Evolutionary conservation across 441 rosid genomes (phyloP).

Genomic region (Omphalea diandra): DNA sequence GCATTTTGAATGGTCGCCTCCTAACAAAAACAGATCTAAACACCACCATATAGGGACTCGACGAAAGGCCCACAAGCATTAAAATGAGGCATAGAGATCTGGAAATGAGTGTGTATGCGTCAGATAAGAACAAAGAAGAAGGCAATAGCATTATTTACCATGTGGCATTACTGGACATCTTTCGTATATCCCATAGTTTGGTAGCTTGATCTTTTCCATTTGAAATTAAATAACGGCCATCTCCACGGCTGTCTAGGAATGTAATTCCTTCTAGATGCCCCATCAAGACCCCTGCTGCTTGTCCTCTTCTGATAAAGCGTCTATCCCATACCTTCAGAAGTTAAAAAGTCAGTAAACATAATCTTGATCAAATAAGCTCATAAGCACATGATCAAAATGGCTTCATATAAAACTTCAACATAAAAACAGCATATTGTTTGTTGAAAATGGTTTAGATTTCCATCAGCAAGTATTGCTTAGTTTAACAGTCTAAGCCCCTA

Average conservation of each 20-base stretch:
- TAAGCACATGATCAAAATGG: conserved; percentile 7
- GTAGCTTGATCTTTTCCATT: conserved; percentile 71
- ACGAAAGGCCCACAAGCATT: not conserved
- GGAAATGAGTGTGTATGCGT: not conserved
- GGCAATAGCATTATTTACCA: conserved; percentile 27
- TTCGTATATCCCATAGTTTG: conserved; percentile 76
- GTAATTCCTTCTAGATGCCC: conserved; percentile 72
- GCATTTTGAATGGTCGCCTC: not conserved
- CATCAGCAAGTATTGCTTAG: not conserved
- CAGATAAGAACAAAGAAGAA: not conserved
- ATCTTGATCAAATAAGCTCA: not conserved
- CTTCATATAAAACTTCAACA: conserved; percentile 8
- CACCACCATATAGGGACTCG: not conserved
- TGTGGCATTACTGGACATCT: conserved; percentile 45
- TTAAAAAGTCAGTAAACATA: conserved; percentile 11
- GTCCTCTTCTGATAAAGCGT: conserved; percentile 46
- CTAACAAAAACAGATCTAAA: conserved; percentile 2
- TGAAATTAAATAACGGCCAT: conserved; percentile 68
- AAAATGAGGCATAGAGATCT: not conserved
- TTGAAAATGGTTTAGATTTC: conserved; percentile 3
- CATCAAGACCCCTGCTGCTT: conserved; percentile 54
- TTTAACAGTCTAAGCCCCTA: not conserved
- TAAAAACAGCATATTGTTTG: conserved; percentile 1
- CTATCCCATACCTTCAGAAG: conserved; percentile 65
- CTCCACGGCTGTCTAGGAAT: conserved; percentile 60